Conservation (phyloP, 2,329 filamentous ascomycete genomes). For the Talaromyces funiculosus region DNA sequence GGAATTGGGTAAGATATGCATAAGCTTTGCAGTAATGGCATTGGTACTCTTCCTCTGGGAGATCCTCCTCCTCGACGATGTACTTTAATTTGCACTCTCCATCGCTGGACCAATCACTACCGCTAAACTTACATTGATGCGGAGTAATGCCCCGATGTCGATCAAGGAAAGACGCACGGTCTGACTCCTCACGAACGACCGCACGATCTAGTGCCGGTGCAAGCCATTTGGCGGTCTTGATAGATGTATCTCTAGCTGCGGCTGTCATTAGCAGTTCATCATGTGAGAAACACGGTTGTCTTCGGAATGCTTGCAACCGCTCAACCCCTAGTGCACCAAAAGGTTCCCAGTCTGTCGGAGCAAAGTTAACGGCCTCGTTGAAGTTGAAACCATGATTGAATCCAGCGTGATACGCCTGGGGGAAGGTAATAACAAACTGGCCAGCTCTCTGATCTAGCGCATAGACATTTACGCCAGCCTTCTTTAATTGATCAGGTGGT, state of each 20-base stretch:
- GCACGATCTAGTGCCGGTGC: constrained; percentile 79
- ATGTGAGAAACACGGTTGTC: constrained; percentile 94
- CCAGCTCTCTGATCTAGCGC: constrained; percentile 94
- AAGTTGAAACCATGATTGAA: constrained; percentile 99
- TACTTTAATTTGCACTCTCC: constrained; percentile 55
- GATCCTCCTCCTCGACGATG: constrained; percentile 64
- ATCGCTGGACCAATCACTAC: constrained; percentile 40
- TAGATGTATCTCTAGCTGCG: constrained; percentile 70
- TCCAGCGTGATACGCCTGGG: constrained; percentile 92
- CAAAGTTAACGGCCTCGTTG: constrained; percentile 98
- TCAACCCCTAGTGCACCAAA: constrained; percentile 82
- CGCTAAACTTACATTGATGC: constrained; percentile 52
- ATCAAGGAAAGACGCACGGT: constrained; percentile 62
- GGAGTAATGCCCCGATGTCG: constrained; percentile 55
- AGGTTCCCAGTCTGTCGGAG: constrained; percentile 90
- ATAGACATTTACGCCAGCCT: constrained; percentile 87
- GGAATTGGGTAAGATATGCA: constrained; percentile 83
- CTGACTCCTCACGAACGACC: constrained; percentile 63
- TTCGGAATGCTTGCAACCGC: constrained; percentile 76
- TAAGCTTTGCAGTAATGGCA: constrained; percentile 90
- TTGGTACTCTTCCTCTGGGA: constrained; percentile 87
- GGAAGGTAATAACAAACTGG: constrained; percentile 94
- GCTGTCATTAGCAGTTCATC: constrained; percentile 92
- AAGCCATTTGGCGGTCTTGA: constrained; percentile 92
- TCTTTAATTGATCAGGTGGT: constrained; percentile 85